Conservation (phyloP, 176 grass and related monocot species). For the Triticum urartu region DNA sequence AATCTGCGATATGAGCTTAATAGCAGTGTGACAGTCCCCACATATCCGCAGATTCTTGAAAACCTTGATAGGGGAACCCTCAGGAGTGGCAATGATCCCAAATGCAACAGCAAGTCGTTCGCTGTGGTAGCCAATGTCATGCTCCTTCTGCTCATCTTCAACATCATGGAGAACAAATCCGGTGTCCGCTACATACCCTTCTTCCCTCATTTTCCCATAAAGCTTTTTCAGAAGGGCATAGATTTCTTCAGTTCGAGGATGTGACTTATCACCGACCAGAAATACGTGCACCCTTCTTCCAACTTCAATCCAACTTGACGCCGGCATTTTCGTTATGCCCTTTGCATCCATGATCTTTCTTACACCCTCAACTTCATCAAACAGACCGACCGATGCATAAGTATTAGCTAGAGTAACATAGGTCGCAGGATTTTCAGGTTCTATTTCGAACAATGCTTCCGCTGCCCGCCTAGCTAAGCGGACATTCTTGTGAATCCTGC, state of each 20-base stretch:
- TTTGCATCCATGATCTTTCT: slow-evolving; percentile 61
- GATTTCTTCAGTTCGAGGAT: slow-evolving; percentile 57
- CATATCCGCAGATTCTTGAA: slow-evolving; percentile 82
- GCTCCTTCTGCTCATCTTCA: slow-evolving; percentile 71
- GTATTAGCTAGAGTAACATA: slow-evolving; percentile 87
- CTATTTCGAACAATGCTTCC: slow-evolving; percentile 71
- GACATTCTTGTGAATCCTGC: slow-evolving; percentile 70
- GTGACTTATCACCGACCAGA: slow-evolving; percentile 55
- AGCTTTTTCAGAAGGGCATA: slow-evolving; percentile 42
- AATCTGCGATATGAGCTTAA: slow-evolving; percentile 61
- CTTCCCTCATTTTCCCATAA: slow-evolving; percentile 53
- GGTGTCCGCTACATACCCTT: slow-evolving; percentile 60
- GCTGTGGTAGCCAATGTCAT: slow-evolving; percentile 63
- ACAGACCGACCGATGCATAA: slow-evolving; percentile 54
- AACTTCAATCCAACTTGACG: slow-evolving; percentile 69
- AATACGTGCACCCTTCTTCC: slow-evolving; percentile 66
- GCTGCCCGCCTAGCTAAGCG: slow-evolving; percentile 49
- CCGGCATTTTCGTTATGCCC: slow-evolving; percentile 63
- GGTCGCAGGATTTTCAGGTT: slow-evolving; percentile 77
- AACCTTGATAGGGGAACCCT: slow-evolving; percentile 50
- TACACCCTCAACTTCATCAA: slow-evolving; percentile 62
- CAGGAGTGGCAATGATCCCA: slow-evolving; percentile 55
- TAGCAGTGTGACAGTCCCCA: slow-evolving; percentile 61
- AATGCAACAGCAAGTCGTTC: slow-evolving; percentile 80
- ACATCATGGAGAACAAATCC: slow-evolving; percentile 75